Base-by-base conservation (phyloP, 495 filamentous ascomycete genomes). In the Aspergillus ostianus region DNA sequence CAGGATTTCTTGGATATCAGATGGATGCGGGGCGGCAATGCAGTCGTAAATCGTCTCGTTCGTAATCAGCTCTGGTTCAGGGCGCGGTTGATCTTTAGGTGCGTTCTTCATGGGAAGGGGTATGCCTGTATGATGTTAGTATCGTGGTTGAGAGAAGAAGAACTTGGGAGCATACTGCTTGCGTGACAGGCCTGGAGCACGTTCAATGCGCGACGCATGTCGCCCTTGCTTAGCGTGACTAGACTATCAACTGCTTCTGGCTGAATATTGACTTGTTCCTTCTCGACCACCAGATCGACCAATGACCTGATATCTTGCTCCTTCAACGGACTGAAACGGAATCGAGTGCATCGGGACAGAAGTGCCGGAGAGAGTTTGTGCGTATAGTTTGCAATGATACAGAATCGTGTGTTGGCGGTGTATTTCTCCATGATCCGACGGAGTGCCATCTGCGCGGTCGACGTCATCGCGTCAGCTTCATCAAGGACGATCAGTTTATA, bases 371-470 rank as follows among this genome's bases (percentile, higher is more conserved):
- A 93, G n/a, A 99, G 86, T 72, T 98, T 99, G 77, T 99, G 94
- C 30, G 94, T 96, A 71, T 99, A 99, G 73, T 99, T 99, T 64
- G 95, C 95, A 58, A 99, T 97, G 66, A 99, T 91, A 76, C 93
- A 97, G 75, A 99, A 99, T 53, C 94, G 84, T 0, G 94, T 97
- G 76, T 99, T 98, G 59, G 92, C 91, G 0, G 94, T 99, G 76
- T 98, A 99, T 73, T 95, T 94, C 70, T 99, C 94, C 95, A 99
- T 99, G 58, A 99, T 99, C 47, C 94, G 78, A 61, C 94, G 86
- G 27, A 99, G 81, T 0, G 94, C 94, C 92, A 98, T 99, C 70
- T 99, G 94, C 17, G 94, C 94, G 0, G 92, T 91, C 20, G 89
- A 84, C 6, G 94, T 99, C 94, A 99, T 98, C 18, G 95, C 94